These are phyloP conservation scores for Porcisia hertigi DNA, from an alignment of 208 protist genomes.

Conservation along the genomic window DNA sequence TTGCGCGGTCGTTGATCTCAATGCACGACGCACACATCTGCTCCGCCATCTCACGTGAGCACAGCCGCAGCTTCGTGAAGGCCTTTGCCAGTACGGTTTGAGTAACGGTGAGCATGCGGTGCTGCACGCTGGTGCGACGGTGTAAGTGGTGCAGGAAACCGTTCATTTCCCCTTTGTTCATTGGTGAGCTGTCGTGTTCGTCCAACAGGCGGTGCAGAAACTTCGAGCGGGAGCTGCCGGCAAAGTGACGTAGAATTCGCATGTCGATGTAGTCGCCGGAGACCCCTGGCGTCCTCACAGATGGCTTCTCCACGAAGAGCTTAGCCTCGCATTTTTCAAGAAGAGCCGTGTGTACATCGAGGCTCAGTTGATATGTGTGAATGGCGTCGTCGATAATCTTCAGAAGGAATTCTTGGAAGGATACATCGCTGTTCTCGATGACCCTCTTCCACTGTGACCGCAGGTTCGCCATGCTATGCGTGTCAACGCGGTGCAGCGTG, in stretches of 20 bases:
- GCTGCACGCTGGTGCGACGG: constrained; percentile 82
- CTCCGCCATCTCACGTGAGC: constrained; percentile 68
- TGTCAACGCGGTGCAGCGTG: constrained; percentile 83
- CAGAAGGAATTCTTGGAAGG: constrained; percentile 85
- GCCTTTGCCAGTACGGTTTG: constrained; percentile 63
- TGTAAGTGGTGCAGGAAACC: constrained; percentile 88
- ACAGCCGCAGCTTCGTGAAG: constrained; percentile 78
- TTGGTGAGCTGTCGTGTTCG: constrained; percentile 36
- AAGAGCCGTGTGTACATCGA: constrained; percentile 75
- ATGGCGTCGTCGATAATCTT: constrained; percentile 84
- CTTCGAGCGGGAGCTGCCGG: constrained; percentile 65
- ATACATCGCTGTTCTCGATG: constrained; percentile 64
- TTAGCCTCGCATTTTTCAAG: constrained; percentile 83
- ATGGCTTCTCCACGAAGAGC: constrained; percentile 50
- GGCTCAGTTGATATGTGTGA: constrained; percentile 71
- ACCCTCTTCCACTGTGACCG: constrained; percentile 67
- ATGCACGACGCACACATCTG: constrained; percentile 78
- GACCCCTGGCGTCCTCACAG: constrained; percentile 4
- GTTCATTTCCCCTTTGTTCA: constrained; percentile 84
- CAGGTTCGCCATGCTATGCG: constrained; percentile 66
- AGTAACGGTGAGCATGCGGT: constrained; percentile 78
- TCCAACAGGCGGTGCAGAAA: constrained; percentile 79
- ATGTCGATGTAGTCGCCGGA: constrained; percentile 38
- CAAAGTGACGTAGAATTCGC: constrained; percentile 79
- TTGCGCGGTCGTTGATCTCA: constrained; percentile 70